Evolutionary conservation across 2,329 filamentous ascomycete genomes (phyloP).

Genomic region (Capronia americana): DNA sequence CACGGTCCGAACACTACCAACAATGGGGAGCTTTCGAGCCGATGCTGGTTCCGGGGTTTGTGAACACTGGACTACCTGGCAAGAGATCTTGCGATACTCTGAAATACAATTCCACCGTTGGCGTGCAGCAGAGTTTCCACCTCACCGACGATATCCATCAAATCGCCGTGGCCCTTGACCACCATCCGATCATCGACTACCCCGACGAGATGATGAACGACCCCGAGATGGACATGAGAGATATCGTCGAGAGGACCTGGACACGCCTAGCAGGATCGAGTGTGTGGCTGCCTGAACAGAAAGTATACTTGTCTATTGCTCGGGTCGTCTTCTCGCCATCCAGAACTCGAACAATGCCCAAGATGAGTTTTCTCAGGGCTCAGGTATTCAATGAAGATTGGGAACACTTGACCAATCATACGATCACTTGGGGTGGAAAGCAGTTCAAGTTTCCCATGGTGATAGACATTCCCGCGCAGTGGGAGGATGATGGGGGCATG

Average conservation of each 20-base stretch:
- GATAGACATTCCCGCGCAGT: slow-evolving; percentile 38
- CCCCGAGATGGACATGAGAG: slow-evolving; percentile 23
- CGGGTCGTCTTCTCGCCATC: slow-evolving; percentile 38
- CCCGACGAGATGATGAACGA: slow-evolving; percentile 33
- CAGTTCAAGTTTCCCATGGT: slow-evolving; percentile 37
- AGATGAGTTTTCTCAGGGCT: slow-evolving; percentile 41
- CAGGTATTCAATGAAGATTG: slow-evolving; percentile 40
- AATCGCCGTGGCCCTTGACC: slow-evolving; percentile 31
- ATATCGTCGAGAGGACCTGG: slow-evolving; percentile 36
- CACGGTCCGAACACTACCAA: slow-evolving; percentile 31
- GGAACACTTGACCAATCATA: slow-evolving; percentile 39
- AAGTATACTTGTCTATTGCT: slow-evolving; percentile 36
- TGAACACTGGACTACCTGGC: slow-evolving; percentile 34
- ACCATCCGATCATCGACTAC: slow-evolving; percentile 36
- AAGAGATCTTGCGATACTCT: slow-evolving; percentile 34
- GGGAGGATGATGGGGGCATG: slow-evolving; percentile 33
- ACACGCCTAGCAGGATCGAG: slow-evolving; percentile 36
- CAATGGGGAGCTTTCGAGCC: slow-evolving; percentile 36
- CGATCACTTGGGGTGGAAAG: slow-evolving; percentile 38
- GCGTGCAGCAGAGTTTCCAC: slow-evolving; percentile 40
- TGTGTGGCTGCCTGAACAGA: slow-evolving; percentile 37
- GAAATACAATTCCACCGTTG: slow-evolving; percentile 33
- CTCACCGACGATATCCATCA: slow-evolving; percentile 40
- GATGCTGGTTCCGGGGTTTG: slow-evolving; percentile 31
- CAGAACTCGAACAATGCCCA: slow-evolving; percentile 34